These are phyloP conservation scores for Wickerhamomyces sp. DNA, from an alignment of 1,139 yeast genomes.

Conservation along the genomic window DNA sequence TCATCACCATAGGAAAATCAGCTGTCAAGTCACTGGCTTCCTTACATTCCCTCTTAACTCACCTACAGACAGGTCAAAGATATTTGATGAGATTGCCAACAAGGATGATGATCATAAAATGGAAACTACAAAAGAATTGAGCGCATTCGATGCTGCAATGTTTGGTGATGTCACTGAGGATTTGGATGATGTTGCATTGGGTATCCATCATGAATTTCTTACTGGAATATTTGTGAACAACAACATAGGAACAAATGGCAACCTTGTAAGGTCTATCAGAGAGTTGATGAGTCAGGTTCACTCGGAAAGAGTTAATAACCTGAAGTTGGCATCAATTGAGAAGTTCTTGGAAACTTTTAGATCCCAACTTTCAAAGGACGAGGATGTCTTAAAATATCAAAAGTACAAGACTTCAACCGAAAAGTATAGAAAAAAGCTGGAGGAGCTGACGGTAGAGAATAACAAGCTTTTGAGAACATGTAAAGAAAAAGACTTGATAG, in stretches of 20 bases:
- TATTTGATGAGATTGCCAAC: conserved; percentile 16
- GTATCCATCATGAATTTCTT: conserved; percentile 48
- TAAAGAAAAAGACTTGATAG: not conserved
- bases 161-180: conserved; percentile 69
- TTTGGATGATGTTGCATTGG: conserved; percentile 56
- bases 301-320: conserved; percentile 37
- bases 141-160: conserved; percentile 64
- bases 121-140: conserved; percentile 4
- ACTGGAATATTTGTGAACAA: conserved; percentile 64
- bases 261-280: conserved; percentile 44
- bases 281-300: conserved; percentile 43
- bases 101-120: conserved; percentile 1
- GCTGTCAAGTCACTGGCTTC: conserved; percentile 72
- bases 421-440: conserved; percentile 26
- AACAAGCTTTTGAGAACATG: not conserved
- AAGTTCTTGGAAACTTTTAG: conserved; percentile 32
- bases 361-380: conserved; percentile 13
- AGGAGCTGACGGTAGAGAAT: conserved; percentile 21
- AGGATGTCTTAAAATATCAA: conserved; percentile 19
- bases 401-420: conserved; percentile 24
- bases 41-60: conserved; percentile 44
- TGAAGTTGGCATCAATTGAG: conserved; percentile 39
- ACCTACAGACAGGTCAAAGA: conserved; percentile 13
- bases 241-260: conserved; percentile 50
- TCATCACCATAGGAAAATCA: conserved; percentile 68